Evolutionary conservation across 805 yeast species (phyloP).

Genomic region (Kodamaea hsintzibuensis): DNA sequence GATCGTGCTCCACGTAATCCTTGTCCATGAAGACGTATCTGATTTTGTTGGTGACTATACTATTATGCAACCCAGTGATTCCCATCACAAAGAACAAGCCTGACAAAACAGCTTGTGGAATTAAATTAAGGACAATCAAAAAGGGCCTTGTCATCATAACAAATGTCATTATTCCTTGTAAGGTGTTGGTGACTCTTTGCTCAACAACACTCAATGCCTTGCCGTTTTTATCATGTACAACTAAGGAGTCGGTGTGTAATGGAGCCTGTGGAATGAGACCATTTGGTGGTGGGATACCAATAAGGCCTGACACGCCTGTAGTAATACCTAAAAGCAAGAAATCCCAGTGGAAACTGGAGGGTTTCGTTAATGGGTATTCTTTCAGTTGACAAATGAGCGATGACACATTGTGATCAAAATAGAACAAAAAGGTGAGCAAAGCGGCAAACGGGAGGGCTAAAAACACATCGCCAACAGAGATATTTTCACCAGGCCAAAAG

Average conservation of each 20-base stretch:
- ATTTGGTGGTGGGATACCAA: constrained; percentile 95
- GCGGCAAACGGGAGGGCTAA: constrained; percentile 92
- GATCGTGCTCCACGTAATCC: constrained; percentile 34
- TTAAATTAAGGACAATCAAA: constrained; percentile 71
- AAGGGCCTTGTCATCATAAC: constrained; percentile 91
- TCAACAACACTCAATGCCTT: constrained; percentile 68
- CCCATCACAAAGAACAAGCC: constrained; percentile 97
- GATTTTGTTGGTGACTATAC: constrained; percentile 62
- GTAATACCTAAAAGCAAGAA: constrained; percentile 79
- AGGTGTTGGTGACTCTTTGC: constrained; percentile 81
- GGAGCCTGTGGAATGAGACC: constrained; percentile 98
- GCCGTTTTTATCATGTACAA: constrained; percentile 50
- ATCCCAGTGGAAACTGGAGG: constrained; percentile 92
- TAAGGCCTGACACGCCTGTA: constrained; percentile 81
- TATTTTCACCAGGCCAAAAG: constrained; percentile 60
- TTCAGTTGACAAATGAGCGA: constrained; percentile 89
- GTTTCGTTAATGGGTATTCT: constrained; percentile 78
- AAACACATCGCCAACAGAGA: constrained; percentile 74
- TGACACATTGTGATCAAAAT: constrained; percentile 94
- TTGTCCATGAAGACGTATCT: constrained; percentile 64
- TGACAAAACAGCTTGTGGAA: constrained; percentile 91
- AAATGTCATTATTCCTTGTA: constrained; percentile 80
- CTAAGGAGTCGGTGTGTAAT: constrained; percentile 76
- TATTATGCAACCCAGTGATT: constrained; percentile 68
- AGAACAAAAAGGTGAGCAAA: constrained; percentile 78